phyloP scores from a whole-genome alignment of 2,329 filamentous ascomycete genomes.

The Curvularia eragrostidis region DNA sequence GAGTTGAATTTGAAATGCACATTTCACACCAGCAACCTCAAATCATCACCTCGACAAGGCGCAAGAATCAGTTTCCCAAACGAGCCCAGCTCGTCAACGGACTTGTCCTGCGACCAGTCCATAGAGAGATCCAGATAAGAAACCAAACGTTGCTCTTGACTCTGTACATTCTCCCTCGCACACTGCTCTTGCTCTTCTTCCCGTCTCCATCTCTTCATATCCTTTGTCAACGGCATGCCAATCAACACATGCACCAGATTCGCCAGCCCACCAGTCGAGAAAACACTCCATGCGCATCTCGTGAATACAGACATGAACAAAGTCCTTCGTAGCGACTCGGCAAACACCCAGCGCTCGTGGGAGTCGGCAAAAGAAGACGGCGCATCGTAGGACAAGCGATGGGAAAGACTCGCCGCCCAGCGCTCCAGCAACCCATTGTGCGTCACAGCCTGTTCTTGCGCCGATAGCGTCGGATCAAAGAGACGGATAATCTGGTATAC shows the following conservation, averaged over 20 bases:
- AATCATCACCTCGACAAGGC: slow-evolving; percentile 31
- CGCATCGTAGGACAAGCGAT: slow-evolving; percentile 31
- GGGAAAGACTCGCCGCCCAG: slow-evolving; percentile 41
- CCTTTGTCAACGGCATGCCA: slow-evolving; percentile 1
- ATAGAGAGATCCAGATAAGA: slow-evolving; percentile 31
- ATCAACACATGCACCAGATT: slow-evolving; percentile 10
- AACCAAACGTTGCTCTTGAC: slow-evolving; percentile 27
- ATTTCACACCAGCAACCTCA: neutral
- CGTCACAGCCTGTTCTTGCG: slow-evolving; percentile 23
- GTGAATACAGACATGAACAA: slow-evolving; percentile 38
- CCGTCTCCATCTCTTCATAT: neutral
- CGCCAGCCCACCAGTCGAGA: slow-evolving; percentile 30
- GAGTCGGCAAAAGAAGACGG: slow-evolving; percentile 13
- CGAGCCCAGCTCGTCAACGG: slow-evolving; percentile 22
- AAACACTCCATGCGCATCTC: slow-evolving; percentile 32
- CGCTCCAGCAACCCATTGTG: slow-evolving; percentile 34
- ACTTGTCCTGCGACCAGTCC: slow-evolving; percentile 21
- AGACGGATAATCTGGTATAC: slow-evolving; percentile 43
- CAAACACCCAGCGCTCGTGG: slow-evolving; percentile 33
- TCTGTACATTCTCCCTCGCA: slow-evolving; percentile 1
- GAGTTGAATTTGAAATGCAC: neutral
- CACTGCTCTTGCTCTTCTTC: neutral
- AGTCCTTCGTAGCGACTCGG: slow-evolving; percentile 39
- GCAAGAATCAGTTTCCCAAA: slow-evolving; percentile 37
- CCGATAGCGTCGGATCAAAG: slow-evolving; percentile 31